phyloP scores from a whole-genome alignment of 2,329 filamentous ascomycete genomes.

The Beauveria australis region DNA sequence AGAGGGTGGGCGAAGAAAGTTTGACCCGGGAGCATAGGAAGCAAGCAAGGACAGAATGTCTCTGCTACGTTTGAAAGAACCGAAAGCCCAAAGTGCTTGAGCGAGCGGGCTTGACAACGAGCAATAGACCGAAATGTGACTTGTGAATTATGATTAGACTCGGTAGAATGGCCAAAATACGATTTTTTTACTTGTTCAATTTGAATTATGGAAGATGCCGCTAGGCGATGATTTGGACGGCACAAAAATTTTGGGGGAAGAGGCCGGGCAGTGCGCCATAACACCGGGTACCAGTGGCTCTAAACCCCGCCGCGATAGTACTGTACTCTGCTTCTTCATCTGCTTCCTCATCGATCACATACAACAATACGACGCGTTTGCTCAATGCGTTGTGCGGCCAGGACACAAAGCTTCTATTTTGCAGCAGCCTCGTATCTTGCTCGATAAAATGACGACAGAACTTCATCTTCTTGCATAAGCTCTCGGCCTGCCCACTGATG shows the following conservation, averaged over 20 bases:
- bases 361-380: background rate
- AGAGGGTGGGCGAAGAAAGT: background rate
- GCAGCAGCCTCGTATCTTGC: background rate
- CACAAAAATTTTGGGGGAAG: background rate
- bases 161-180: conserved; percentile 28
- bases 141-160: conserved; percentile 29
- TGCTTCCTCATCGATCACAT: background rate
- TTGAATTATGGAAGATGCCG: background rate
- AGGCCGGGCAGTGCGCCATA: background rate
- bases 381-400: background rate
- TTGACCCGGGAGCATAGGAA: conserved; percentile 3
- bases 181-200: conserved; percentile 17
- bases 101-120: conserved; percentile 14
- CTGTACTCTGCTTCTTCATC: background rate
- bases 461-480: no score
- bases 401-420: background rate
- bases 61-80: conserved; percentile 18
- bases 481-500: no score
- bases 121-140: conserved; percentile 16
- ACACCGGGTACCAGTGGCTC: background rate
- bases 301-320: background rate
- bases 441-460: background rate
- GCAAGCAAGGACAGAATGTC: conserved; percentile 22
- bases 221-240: background rate
- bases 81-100: conserved; percentile 18